Evolutionary conservation across 768 basidiomycete species (phyloP).

Genomic region (Tylopilus vinaceipallidus): DNA sequence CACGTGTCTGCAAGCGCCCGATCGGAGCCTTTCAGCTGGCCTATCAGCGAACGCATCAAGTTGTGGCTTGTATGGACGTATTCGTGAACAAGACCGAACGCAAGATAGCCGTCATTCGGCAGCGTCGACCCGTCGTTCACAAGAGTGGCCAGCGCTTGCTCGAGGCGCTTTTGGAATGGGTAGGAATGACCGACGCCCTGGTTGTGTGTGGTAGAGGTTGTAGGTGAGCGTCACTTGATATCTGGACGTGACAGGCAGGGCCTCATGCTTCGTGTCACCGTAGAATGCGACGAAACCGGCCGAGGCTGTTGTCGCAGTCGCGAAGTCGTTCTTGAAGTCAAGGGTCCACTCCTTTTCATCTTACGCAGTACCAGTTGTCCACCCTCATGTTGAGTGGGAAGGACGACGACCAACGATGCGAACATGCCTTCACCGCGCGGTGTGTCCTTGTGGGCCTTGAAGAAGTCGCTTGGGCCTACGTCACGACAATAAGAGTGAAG

Average conservation of each 20-base stretch:
- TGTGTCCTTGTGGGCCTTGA: background rate
- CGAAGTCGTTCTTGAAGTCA: conserved; percentile 1
- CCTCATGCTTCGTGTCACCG: too few species aligned
- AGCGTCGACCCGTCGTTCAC: too few species aligned
- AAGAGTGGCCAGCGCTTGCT: too few species aligned
- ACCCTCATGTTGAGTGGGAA: conserved; percentile 34
- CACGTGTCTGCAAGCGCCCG: conserved; percentile 2
- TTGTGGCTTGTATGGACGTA: conserved; percentile 1
- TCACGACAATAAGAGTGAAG: background rate
- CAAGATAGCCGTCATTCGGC: conserved; percentile 1
- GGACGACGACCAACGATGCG: conserved; percentile 20
- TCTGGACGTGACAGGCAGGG: too few species aligned
- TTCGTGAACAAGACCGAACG: conserved; percentile 13
- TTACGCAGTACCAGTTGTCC: conserved; percentile 12
- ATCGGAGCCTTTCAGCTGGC: conserved; percentile 16
- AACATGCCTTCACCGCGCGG: too few species aligned
- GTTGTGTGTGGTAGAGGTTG: background rate
- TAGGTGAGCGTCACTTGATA: too few species aligned
- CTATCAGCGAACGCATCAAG: background rate
- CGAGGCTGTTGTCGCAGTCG: background rate
- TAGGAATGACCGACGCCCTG: too few species aligned
- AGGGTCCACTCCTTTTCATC: conserved; percentile 2
- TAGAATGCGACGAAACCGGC: conserved; percentile 15
- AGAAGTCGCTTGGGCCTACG: too few species aligned
- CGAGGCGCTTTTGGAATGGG: too few species aligned